Conservation (phyloP, 208 protist genomes). For the Wallacemonas sp. region DNA sequence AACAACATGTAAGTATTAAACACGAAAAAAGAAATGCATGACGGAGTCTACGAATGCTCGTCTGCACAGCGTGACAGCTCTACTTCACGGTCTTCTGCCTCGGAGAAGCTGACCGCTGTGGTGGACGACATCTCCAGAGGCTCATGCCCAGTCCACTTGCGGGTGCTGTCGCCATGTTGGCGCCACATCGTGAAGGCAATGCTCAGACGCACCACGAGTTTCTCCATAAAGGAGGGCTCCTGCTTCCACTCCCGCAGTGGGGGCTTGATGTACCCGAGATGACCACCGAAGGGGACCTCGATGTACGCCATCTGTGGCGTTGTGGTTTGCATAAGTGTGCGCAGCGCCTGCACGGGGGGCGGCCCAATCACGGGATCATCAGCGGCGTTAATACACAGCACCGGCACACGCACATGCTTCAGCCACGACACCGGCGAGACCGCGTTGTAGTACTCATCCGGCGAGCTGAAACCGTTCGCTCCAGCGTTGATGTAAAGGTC, state of each 20-base stretch:
- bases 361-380: slow-evolving; percentile 64
- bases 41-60: too few species aligned
- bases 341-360: slow-evolving; percentile 28
- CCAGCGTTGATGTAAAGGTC: slow-evolving; percentile 61
- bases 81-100: not conserved
- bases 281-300: slow-evolving; percentile 53
- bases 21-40: too few species aligned
- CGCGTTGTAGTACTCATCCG: slow-evolving; percentile 64
- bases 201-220: slow-evolving; percentile 9
- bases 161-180: not conserved
- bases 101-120: not conserved
- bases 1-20: too few species aligned
- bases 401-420: slow-evolving; percentile 35
- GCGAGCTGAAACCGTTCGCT: slow-evolving; percentile 47
- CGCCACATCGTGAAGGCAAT: not conserved
- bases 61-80: too few species aligned
- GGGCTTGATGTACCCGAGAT: slow-evolving; percentile 53
- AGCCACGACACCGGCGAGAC: slow-evolving; percentile 50
- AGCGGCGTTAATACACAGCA: slow-evolving; percentile 53
- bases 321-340: slow-evolving; percentile 30
- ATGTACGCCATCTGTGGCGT: slow-evolving; percentile 41
- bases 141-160: not conserved
- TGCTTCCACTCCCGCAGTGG: slow-evolving; percentile 39
- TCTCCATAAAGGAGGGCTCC: slow-evolving; percentile 43
- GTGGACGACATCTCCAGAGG: not conserved